Conservation (phyloP, 202 grass and related monocot genomes). For the Panicum virgatum region DNA sequence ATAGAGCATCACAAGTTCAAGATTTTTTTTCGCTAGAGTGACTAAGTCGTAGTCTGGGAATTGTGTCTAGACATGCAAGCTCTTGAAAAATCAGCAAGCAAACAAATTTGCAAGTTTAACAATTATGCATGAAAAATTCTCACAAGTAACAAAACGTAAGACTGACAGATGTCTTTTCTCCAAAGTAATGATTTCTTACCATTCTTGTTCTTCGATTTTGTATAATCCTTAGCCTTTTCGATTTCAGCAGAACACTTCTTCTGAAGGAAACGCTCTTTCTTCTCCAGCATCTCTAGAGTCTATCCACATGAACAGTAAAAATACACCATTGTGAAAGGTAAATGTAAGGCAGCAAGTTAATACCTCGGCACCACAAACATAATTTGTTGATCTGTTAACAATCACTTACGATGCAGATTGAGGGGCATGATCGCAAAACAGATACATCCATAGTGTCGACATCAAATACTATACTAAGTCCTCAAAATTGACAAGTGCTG, state of each 20-base stretch:
- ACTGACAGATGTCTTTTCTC: not conserved
- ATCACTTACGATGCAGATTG: not conserved
- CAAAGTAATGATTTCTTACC: conserved; percentile 26
- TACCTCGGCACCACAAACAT: not conserved
- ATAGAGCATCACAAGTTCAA: not conserved
- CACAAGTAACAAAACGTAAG: not conserved
- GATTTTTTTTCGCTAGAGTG: not conserved
- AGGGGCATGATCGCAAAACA: not conserved
- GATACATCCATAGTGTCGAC: not conserved
- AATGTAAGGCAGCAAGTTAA: conserved; percentile 10
- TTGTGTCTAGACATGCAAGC: not conserved
- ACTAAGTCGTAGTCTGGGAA: not conserved
- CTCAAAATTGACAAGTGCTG: not conserved
- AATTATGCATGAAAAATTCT: not conserved
- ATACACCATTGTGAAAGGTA: not conserved
- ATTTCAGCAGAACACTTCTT: conserved; percentile 53
- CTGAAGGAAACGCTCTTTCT: conserved; percentile 61
- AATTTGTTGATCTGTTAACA: not conserved
- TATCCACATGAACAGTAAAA: not conserved
- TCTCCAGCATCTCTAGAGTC: conserved; percentile 63
- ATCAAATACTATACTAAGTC: not conserved
- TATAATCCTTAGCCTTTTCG: conserved; percentile 56
- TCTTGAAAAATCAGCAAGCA: not conserved
- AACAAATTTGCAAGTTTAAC: conserved; percentile 1
- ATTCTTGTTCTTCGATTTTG: conserved; percentile 58